phyloP scores from a whole-genome alignment of 2,329 filamentous ascomycete species.

The Gnomoniopsis sp. region DNA sequence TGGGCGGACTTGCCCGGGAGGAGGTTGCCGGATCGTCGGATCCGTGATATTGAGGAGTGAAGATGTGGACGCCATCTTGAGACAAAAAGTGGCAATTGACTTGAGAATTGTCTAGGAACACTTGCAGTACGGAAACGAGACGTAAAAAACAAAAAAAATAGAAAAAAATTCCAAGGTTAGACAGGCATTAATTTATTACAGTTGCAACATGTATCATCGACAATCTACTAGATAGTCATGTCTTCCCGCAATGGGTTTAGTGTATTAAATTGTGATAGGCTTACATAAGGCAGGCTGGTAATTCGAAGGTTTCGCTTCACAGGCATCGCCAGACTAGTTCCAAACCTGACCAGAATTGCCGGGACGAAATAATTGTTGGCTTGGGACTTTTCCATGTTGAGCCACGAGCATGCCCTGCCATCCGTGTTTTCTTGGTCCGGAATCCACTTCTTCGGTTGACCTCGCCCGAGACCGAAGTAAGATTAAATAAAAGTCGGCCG shows the following conservation, averaged over 20 bases:
- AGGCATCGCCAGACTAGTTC: too few species aligned
- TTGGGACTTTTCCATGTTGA: background rate
- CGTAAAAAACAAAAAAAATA: background rate
- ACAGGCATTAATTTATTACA: too few species aligned
- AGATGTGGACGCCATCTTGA: background rate
- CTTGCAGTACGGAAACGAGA: background rate
- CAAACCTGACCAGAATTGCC: too few species aligned
- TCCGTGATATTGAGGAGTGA: background rate
- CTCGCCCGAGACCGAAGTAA: slow-evolving; percentile 2
- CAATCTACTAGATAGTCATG: too few species aligned
- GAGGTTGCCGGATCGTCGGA: background rate
- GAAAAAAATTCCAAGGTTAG: background rate
- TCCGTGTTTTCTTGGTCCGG: background rate
- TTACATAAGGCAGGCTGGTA: too few species aligned
- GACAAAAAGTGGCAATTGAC: background rate
- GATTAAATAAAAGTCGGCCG: background rate
- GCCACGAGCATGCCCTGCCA: background rate
- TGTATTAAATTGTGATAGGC: too few species aligned
- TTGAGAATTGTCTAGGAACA: background rate
- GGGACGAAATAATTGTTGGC: background rate
- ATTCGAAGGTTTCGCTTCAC: too few species aligned
- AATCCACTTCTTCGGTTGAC: slow-evolving; percentile 12
- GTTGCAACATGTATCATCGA: too few species aligned
- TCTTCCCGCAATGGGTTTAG: too few species aligned
- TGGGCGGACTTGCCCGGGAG: background rate